Base-by-base conservation (phyloP, 2,329 filamentous ascomycete genomes). In the Aspergillus persii region DNA sequence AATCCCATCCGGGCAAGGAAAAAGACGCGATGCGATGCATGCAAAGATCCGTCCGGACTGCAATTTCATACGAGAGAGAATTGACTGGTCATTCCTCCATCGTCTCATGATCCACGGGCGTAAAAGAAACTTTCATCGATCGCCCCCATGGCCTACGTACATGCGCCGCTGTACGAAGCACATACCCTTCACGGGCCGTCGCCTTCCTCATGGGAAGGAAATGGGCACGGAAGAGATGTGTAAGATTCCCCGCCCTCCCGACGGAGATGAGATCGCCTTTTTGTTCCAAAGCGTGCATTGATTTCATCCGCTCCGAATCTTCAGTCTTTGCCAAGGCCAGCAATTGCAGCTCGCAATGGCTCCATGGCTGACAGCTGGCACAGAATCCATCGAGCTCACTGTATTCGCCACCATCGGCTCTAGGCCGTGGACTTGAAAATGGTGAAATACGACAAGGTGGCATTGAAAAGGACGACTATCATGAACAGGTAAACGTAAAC, bases 401-500 rank as follows among this genome's bases (percentile, higher is more conserved):
- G 36, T 41, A 6, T n/a, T 41, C 36, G 12, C 15, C 36, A 41
- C 36, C 36, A 15, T 41, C 3, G 4, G 36, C 36, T 41, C 3
- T 36, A 3, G 33, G 8, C 33, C 4, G 7, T 9, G 33, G 41
- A 4, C 5, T 46, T 23, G n/a, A 23, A n/a, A 41, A 15, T 41
- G 44, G 44, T 47, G 8, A 7, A 27, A 47, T 8, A 4, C 26
- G 27, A 27, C 18, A 23, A 9, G 52, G 36, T 39, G n/a, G 46
- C 15, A 51, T 47, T 47, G 18, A 47, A 52, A 53, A 36, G 49
- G 53, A 58, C 50, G 49, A 59, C 30, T 60, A 50, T 60, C 56
- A 60, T 63, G 39, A 60, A 59, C 55, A 63, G 49, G 57, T 57
- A 58, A 59, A 56, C 54, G 57, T 56, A 53, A 58, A 53, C 48